Base-by-base conservation (phyloP, 164 flowering plant species). In the Aristolochia contorta region DNA sequence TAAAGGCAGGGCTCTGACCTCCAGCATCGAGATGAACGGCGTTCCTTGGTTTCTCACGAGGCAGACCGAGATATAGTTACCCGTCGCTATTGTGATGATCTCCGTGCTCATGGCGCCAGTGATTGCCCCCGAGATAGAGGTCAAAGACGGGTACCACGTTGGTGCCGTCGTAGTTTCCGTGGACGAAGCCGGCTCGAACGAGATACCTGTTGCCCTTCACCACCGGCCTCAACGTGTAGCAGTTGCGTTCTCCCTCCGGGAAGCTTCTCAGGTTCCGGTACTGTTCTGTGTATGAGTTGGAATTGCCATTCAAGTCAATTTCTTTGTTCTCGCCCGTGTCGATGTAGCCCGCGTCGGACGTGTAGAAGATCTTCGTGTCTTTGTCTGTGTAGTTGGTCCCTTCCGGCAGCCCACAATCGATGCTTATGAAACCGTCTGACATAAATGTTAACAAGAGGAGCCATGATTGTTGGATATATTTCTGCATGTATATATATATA, bases 181-280 rank as follows among this genome's bases (percentile, higher is more conserved):
- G 79, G 77, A 74, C 47, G 61, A 83, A 80, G 0, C 22, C 54
- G 7, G 83, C 80, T 59, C 87, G 71, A n/a, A 83, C 65, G 59
- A 83, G 51, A 55, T 70, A 79, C 20, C 59, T 71, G 6, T 20
- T 50, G 0, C 68, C 58, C 16, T 23, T 59, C 27, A 50, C 63
- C 0, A 58, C 53, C 0, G 62, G 51, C 16, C 12, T 47, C 37
- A 59, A 22, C n/a, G 62, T 59, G 62, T 59, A 59, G 16, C 62
- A 59, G 37, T 47, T 59, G 30, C 62, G 51, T n/a, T n/a, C n/a
- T n/a, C 62, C 62, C 18, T 47, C 53, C 1, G 62, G 62, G 21
- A 59, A 59, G 13, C 37, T 59, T 59, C 51, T 46, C 62, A 59
- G 32, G 37, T 46, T 59, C 0, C 53, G 53, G 37, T 19, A 59